A percentile compares a stretch with the other conserved stretches of the same genome.
phyloP scores from a whole-genome alignment of 2,329 filamentous ascomycete species.

The Westerdykella aurantiaca region DNA sequence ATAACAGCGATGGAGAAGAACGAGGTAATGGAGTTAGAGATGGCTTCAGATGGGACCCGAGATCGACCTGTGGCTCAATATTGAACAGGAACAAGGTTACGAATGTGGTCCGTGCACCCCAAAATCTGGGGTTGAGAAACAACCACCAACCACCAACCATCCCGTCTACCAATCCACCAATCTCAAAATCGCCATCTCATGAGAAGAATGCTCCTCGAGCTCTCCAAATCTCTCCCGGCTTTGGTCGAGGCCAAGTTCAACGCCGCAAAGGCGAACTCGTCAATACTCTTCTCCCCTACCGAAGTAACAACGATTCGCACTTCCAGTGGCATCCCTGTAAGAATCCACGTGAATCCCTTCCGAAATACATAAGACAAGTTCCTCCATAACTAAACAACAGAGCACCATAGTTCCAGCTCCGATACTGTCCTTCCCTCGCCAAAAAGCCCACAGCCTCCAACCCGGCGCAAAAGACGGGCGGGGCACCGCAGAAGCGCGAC shows the following conservation, averaged over 20 bases:
- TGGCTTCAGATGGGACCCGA: no score
- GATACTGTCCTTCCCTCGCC: slow-evolving; percentile 63
- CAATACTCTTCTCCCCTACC: slow-evolving; percentile 37
- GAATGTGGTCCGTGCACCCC: background rate
- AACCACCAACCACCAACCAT: background rate
- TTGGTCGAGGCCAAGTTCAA: slow-evolving; percentile 36
- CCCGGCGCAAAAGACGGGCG: slow-evolving; percentile 24
- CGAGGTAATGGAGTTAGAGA: no score
- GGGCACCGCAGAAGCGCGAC: slow-evolving; percentile 39
- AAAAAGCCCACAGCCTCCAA: slow-evolving; percentile 54
- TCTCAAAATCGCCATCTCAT: slow-evolving; percentile 1
- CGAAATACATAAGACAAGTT: no score
- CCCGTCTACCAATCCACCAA: background rate
- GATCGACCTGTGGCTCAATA: no score
- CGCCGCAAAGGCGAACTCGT: slow-evolving; percentile 30
- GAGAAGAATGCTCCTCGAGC: slow-evolving; percentile 26
- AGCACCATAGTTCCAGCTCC: slow-evolving; percentile 60
- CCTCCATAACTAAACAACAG: background rate
- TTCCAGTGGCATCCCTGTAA: slow-evolving; percentile 33
- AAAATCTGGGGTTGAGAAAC: background rate
- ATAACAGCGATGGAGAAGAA: no score
- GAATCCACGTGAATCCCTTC: slow-evolving; percentile 9
- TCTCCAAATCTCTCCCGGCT: slow-evolving; percentile 30
- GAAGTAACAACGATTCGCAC: slow-evolving; percentile 37
- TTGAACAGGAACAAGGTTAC: background rate